Conservation (phyloP, 1,139 yeast species). For the Yamadazyma songkhlaensis region DNA sequence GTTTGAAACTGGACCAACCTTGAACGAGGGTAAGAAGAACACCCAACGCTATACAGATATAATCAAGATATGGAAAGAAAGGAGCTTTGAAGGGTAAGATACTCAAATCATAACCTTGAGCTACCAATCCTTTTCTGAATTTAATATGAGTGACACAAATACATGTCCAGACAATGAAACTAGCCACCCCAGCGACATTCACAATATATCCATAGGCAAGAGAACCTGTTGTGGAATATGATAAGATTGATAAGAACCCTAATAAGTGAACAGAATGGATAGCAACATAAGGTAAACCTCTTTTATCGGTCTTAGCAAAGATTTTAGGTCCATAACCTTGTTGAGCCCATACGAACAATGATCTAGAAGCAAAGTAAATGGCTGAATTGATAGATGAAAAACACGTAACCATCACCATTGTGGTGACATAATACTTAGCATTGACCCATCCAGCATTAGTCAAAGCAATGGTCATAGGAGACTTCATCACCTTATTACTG, state of each 20-base stretch:
- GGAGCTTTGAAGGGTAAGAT: slow-evolving; percentile 32
- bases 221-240: slow-evolving; percentile 28
- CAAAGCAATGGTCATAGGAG: slow-evolving; percentile 64
- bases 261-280: slow-evolving; percentile 37
- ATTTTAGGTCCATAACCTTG: slow-evolving; percentile 40
- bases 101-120: slow-evolving; percentile 30
- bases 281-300: slow-evolving; percentile 37
- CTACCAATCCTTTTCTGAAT: slow-evolving; percentile 35
- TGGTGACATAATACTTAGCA: slow-evolving; percentile 42
- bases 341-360: slow-evolving; percentile 35
- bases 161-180: slow-evolving; percentile 41
- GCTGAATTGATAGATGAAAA: slow-evolving; percentile 46
- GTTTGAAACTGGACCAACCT: slow-evolving; percentile 54
- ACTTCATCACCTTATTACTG: slow-evolving; percentile 41
- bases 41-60: slow-evolving; percentile 27
- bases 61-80: slow-evolving; percentile 26
- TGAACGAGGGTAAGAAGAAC: slow-evolving; percentile 35
- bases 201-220: slow-evolving; percentile 43
- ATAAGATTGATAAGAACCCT: slow-evolving; percentile 32
- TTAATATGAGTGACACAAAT: slow-evolving; percentile 36
- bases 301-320: slow-evolving; percentile 31
- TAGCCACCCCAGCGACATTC: slow-evolving; percentile 39
- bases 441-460: slow-evolving; percentile 45
- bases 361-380: slow-evolving; percentile 39
- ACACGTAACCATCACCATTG: slow-evolving; percentile 38